Evolutionary conservation across 805 yeast genomes (phyloP), one percentile per base, ranked within the genome.

Genomic region (Zygosaccharomyces siamensis): DNA sequence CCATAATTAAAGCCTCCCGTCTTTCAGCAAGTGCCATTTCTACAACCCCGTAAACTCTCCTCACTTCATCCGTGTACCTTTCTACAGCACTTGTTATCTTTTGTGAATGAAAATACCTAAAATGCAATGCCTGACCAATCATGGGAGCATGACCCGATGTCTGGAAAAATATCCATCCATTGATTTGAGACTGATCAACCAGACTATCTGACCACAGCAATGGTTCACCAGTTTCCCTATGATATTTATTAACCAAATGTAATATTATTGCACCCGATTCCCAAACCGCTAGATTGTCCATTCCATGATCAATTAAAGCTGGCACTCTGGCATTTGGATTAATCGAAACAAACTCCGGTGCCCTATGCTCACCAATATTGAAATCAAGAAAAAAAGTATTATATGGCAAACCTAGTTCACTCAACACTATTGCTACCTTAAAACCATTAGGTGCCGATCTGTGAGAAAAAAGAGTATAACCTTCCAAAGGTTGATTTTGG

Each of bases 111-210:
- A 90, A 89, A 66, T 87, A 89, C 61, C 90, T 77, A 72, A 90
- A 92, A 71, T 92, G 97, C 58, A 92, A 75, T 7, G 97, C 97
- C 69, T 90, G 97, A 16, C 97, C 97, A 59, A 90, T 86, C 96
- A 90, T 90, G n/a, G 97, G 97, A 0, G 97, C 96, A 65, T 89
- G 97, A 5, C 98, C 97, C 4, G 95, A 85, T 2, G 97, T 89
- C 70, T 90, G 98, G 74, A 90, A 90, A 62, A 88, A 90, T 33
- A 92, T 74, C 97, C 97, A 90, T 5, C 89, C 80, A 51, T 81
- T 77, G 49, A 90, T 88, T 64, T 85, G 92, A 3, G 90, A 76
- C 70, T 89, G 96, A 55, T 88, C 96, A 11, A 79, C 74, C 46
- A 84, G 64, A 61, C 84, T 84, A 46, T 80, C 83, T 3, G 95